These are phyloP conservation scores for Candida cerambycidarum DNA, from an alignment of 805 yeast species.

Conservation along the genomic window DNA sequence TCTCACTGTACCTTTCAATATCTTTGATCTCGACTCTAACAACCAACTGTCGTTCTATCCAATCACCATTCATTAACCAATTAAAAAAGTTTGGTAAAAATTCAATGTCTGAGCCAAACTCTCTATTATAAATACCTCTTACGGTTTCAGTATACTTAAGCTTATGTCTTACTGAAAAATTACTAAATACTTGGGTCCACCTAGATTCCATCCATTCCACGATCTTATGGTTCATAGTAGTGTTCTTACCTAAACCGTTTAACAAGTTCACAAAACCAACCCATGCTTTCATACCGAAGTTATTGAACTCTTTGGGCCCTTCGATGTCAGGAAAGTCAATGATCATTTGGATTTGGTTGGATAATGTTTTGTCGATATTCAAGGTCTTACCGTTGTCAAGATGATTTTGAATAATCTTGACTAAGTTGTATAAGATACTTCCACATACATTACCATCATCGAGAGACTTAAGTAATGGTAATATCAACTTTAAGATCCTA, in stretches of 20 bases:
- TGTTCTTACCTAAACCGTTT: constrained; percentile 24
- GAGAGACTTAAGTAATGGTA: constrained; percentile 11
- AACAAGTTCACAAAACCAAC: constrained; percentile 9
- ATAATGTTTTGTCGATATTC: constrained; percentile 40
- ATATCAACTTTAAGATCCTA: constrained; percentile 5
- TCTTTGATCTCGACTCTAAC: background rate
- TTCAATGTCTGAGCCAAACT: background rate
- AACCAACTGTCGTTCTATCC: background rate
- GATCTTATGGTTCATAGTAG: constrained; percentile 28
- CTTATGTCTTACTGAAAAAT: background rate
- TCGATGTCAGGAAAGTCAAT: constrained; percentile 56
- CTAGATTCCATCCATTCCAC: constrained; percentile 53
- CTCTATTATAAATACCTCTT: background rate
- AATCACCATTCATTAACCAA: constrained; percentile 31
- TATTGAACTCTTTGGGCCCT: constrained; percentile 54
- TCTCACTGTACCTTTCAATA: background rate
- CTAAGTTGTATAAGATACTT: background rate
- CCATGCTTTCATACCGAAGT: constrained; percentile 59
- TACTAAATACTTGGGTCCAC: constrained; percentile 34
- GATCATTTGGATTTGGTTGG: constrained; percentile 48
- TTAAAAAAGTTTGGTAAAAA: constrained; percentile 34
- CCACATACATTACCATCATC: background rate
- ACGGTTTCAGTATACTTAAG: background rate
- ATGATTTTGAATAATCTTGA: background rate
- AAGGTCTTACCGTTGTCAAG: background rate